Conservation (phyloP, 768 basidiomycete species). For the Multifurca ochricompacta region DNA sequence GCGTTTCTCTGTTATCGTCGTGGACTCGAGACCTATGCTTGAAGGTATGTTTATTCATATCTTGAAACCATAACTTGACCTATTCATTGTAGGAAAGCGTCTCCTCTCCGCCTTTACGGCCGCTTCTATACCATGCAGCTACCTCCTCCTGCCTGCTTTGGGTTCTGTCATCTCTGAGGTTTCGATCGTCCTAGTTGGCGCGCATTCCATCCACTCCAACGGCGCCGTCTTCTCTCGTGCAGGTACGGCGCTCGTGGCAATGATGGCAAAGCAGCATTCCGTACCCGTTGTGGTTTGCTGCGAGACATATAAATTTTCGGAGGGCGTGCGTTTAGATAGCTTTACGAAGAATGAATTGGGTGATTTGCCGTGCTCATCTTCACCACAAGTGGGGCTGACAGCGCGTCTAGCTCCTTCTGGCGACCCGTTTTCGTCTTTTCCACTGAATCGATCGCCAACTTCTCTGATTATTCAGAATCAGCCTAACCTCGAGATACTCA, state of each 20-base stretch:
- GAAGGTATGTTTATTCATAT: slow-evolving; percentile 50
- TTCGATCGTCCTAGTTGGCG: slow-evolving; percentile 81
- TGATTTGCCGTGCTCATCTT: slow-evolving; percentile 28
- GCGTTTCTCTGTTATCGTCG: slow-evolving; percentile 81
- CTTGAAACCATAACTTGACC: neutral
- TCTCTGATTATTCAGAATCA: slow-evolving; percentile 27
- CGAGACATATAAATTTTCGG: slow-evolving; percentile 98
- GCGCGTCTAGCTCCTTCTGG: slow-evolving; percentile 26
- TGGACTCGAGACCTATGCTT: slow-evolving; percentile 90
- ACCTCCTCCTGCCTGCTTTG: slow-evolving; percentile 82
- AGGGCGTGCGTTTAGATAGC: slow-evolving; percentile 85
- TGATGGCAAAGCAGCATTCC: slow-evolving; percentile 85
- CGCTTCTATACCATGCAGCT: slow-evolving; percentile 76
- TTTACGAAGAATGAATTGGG: slow-evolving; percentile 97
- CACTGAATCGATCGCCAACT: slow-evolving; percentile 28
- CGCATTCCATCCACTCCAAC: slow-evolving; percentile 91
- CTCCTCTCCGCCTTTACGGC: slow-evolving; percentile 63
- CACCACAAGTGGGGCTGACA: neutral
- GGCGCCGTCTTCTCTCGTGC: slow-evolving; percentile 91
- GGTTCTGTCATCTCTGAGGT: slow-evolving; percentile 74
- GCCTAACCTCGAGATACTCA: slow-evolving; percentile 66
- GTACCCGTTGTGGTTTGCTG: slow-evolving; percentile 96
- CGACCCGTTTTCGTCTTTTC: slow-evolving; percentile 29
- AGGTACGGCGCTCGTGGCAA: slow-evolving; percentile 91
- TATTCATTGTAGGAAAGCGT: slow-evolving; percentile 53